Percentiles rank a stretch among this genome's conserved stretches.
Conservation (phyloP, 2,329 filamentous ascomycete species). For the Nemania sp. region DNA sequence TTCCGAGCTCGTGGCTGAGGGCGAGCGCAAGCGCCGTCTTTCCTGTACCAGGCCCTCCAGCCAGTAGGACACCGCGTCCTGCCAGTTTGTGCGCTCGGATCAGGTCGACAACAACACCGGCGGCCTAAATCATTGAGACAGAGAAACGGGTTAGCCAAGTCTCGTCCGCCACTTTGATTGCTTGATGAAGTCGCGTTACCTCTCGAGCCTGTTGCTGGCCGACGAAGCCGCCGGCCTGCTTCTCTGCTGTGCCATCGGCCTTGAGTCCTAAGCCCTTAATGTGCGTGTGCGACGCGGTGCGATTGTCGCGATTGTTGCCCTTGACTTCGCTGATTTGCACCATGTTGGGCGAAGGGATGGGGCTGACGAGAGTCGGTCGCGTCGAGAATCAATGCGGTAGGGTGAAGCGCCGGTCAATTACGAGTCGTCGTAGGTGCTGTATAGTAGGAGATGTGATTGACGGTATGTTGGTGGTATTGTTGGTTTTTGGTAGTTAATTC, state of each 20-base stretch:
- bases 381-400: neutral
- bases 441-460: neutral
- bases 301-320: constrained; percentile 90
- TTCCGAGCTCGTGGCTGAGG: constrained; percentile 94
- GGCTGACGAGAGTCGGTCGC: neutral
- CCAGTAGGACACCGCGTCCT: constrained; percentile 87
- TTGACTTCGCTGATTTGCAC: constrained; percentile 94
- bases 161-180: neutral
- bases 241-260: constrained; percentile 82
- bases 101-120: constrained; percentile 92
- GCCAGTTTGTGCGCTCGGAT: constrained; percentile 98
- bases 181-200: constrained; percentile 50
- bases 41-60: constrained; percentile 92
- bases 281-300: constrained; percentile 95
- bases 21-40: constrained; percentile 96
- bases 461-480: constrained; percentile 9
- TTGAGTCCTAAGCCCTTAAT: constrained; percentile 93
- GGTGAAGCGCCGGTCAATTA: neutral
- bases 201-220: constrained; percentile 88
- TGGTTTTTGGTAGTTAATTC: no score
- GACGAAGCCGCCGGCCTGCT: constrained; percentile 80
- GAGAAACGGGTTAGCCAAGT: constrained; percentile 25
- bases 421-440: no score
- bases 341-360: constrained; percentile 56
- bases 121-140: constrained; percentile 61